phyloP scores from a whole-genome alignment of 352 stramenopile genomes.

The Phytophthora citrophthora region DNA sequence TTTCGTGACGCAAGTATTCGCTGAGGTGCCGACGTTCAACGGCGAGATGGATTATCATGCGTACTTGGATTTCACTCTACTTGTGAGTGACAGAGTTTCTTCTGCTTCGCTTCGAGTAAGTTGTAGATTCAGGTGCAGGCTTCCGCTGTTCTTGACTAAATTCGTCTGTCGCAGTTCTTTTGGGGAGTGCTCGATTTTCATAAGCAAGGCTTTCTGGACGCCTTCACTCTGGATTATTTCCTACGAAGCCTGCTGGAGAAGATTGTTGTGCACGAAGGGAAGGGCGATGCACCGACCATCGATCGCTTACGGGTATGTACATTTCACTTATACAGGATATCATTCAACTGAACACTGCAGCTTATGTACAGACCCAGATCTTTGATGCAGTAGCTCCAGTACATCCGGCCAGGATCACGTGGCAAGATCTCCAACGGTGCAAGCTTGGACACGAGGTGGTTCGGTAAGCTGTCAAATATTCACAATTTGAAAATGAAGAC shows the following conservation, averaged over 20 bases:
- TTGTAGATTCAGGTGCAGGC: neutral
- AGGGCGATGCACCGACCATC: constrained; percentile 33
- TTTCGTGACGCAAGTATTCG: constrained; percentile 64
- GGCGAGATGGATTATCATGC: constrained; percentile 67
- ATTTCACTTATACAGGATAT: too few species aligned
- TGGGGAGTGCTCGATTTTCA: constrained; percentile 74
- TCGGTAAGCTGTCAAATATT: constrained; percentile 21
- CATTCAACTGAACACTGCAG: neutral
- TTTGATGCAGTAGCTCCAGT: constrained; percentile 62
- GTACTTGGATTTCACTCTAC: constrained; percentile 69
- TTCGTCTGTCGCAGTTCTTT: constrained; percentile 56
- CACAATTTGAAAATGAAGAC: too few species aligned
- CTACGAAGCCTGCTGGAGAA: constrained; percentile 63
- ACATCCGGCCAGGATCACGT: constrained; percentile 55
- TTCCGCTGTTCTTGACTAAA: neutral
- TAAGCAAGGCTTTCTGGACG: constrained; percentile 67
- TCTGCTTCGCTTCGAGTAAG: constrained; percentile 48
- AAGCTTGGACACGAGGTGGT: constrained; percentile 58
- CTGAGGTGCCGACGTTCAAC: constrained; percentile 55
- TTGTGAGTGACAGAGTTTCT: constrained; percentile 52
- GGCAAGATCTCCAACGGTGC: constrained; percentile 61
- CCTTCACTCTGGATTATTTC: constrained; percentile 70
- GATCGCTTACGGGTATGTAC: constrained; percentile 42
- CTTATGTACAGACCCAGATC: constrained; percentile 52
- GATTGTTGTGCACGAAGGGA: constrained; percentile 34